Base-by-base conservation (phyloP, 2,329 filamentous ascomycete species). In the Seiridium unicorne region DNA sequence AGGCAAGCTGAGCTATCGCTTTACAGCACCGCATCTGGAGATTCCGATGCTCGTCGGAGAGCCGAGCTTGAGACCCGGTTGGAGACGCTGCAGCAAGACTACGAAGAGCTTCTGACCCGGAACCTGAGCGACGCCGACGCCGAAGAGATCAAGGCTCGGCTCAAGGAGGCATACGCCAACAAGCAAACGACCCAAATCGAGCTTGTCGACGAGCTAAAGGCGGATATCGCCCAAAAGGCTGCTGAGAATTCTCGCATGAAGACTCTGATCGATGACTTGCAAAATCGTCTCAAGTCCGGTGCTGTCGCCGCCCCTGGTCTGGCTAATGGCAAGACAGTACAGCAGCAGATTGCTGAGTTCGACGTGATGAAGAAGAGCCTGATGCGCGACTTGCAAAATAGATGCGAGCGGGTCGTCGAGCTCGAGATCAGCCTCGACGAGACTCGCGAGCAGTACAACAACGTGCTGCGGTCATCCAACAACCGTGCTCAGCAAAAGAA, bases 311-410 rank as follows among this genome's bases (percentile, higher is more conserved):
- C 80, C 18, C 77, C 81, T 35, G 83, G 88, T 34, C 92, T 89
- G 72, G 79, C 86, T 59, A 92, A 91, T 69, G 90, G 90, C 82
- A 97, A 97, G 84, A 96, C 92, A 10, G 87, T 98, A 49, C 93
- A 96, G 74, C 94, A 99, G 79, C 95, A 98, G 79, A 96, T 99
- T 76, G 92, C 94, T 61, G 95, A 99, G 74, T 99, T 99, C 69
- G 95, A 99, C 76, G 91, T 92, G 61, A 99, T 99, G 93, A 99
- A 99, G 88, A 99, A 99, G 86, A 96, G 91, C 66, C 83, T 99
- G 67, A 99, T 99, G 95, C 91, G 95, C 60, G 95, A 99, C 77
- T 81, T 99, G 66, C 95, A 99, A 77, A 98, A 99, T 81, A 90
- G 95, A 63, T 99, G 95, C 76, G 95, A 99, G 81, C 89, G 95